A percentile compares a stretch with the other conserved stretches of the same genome.
phyloP scores from a whole-genome alignment of 805 yeast species.

The Teunomyces atbi region DNA sequence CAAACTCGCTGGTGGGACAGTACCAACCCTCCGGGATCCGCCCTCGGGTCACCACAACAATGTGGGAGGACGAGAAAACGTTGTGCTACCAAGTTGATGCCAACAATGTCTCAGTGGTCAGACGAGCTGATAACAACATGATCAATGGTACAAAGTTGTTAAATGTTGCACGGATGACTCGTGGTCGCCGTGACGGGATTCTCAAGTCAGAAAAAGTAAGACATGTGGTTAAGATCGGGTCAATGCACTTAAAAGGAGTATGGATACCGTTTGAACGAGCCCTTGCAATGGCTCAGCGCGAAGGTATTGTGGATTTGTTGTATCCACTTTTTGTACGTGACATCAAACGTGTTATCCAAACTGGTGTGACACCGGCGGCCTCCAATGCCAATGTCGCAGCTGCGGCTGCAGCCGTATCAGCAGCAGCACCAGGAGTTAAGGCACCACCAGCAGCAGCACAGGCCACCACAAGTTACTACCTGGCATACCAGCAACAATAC shows the following conservation, averaged over 20 bases:
- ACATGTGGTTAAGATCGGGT: conserved; percentile 81
- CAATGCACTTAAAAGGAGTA: conserved; percentile 85
- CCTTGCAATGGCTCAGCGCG: conserved; percentile 74
- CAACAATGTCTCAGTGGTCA: conserved; percentile 72
- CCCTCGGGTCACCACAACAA: conserved; percentile 76
- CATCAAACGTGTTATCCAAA: conserved; percentile 55
- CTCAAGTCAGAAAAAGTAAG: conserved; percentile 73
- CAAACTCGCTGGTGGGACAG: conserved; percentile 39
- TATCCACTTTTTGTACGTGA: conserved; percentile 54
- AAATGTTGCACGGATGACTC: conserved; percentile 83
- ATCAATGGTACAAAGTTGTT: conserved; percentile 81
- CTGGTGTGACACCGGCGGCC: conserved; percentile 40
- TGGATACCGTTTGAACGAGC: conserved; percentile 90
- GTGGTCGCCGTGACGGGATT: conserved; percentile 85
- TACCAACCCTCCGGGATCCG: conserved; percentile 48
- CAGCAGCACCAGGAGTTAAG: conserved; percentile 12
- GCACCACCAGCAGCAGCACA: conserved; percentile 13
- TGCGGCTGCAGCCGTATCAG: conserved; percentile 13
- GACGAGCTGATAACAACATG: conserved; percentile 84
- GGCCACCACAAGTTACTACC: conserved; percentile 6
- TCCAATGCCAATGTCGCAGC: conserved; percentile 14
- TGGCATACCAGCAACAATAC: conserved; percentile 4
- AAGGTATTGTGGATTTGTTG: conserved; percentile 48
- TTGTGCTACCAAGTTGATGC: conserved; percentile 85
- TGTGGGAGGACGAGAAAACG: conserved; percentile 89